Evolutionary conservation across 1,139 yeast genomes (phyloP), one percentile per base, ranked within the genome.

Genomic region (Blastobotrys ciferrii): DNA sequence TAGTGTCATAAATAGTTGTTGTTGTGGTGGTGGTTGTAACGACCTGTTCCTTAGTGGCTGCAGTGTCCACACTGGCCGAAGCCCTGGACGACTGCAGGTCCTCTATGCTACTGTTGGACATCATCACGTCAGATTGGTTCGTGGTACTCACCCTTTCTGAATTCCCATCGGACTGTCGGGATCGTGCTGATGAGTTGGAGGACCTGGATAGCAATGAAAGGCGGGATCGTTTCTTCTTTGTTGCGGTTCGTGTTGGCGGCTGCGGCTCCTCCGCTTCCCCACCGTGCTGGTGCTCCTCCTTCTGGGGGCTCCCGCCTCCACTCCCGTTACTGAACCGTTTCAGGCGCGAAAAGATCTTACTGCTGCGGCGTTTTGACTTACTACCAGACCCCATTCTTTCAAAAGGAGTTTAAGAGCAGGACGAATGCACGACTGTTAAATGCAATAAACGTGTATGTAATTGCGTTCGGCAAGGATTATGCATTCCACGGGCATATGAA

Each of bases 321-420:
- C 28, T 23, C 9, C 28, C 9, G 9, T 23, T 23, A 9, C 28
- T 23, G 28, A 23, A 23, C 9, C 28, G 28, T 23, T 9, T 23
- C 28, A 36, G 14, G 4, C 40, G 40, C n/a, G 18, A 17, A 14
- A 36, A 36, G n/a, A 36, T 36, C 14, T 36, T 36, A 23, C 40
- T 36, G 12, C 40, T 19, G 28, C 40, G 40, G 17, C 40, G 17
- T 23, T 36, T 36, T 11, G 18, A 17, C 18, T 36, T 36, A 5
- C 28, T 23, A 23, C 28, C 28, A 23, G 28, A 23, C 5, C 40
- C 40, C 40, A 36, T 36, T 11, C 4, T 36, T 3, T 19, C 40
- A 18, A 18, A 5, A 9, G 28, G 18, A 19, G 4, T 11, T 13
- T 13, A 33, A 36, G 40, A 20, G 37, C 14, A 15, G 37, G 18